Evolutionary conservation across 73 alveolate genomes (phyloP), one percentile per base, ranked within the genome.

Genomic region (Urostyla sp.): DNA sequence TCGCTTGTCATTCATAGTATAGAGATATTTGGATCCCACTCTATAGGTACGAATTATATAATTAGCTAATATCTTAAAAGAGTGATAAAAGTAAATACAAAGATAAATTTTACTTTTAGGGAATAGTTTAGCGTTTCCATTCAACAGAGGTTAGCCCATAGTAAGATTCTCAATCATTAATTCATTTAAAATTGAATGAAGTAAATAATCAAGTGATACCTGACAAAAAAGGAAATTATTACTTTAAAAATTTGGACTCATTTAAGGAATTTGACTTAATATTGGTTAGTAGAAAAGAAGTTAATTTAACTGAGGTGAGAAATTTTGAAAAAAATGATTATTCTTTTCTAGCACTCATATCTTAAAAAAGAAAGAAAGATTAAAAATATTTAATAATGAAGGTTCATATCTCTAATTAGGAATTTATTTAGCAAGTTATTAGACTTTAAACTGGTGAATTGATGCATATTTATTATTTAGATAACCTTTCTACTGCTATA

Each of bases 251-350:
- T 6, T 15, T 78, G 27, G 90, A 80, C 38, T 49, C 48, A 3
- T 21, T 81, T 11, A 81, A 72, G 45, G 91, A 83, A 44, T 46
- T 72, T 30, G 91, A 83, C 49, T 44, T 83, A 10, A 55, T 83
- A 8, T 30, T 60, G 5, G 45, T 83, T 20, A 43, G 83, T 48
- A 15, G 55, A 55, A 66, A 83, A 6, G 55, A 50, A 7, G 18
- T 83, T 0, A 59, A 55, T 16, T 26, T 35, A 16, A 40, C 50
- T 16, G 74, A 73, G 24, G 74, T 73, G n/a, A 73, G 53, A 52
- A 73, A 50, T 15, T 48, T 51, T 49, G 53, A 46, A 8, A 73
- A 30, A 8, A 15, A 26, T 18, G 61, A 52, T 0, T 73, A 50
- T 18, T 46, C 60, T 36, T 48, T 77, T 28, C 75, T 83, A 0